Percentiles rank a stretch among this genome's conserved stretches.
Conservation (phyloP, 2,329 filamentous ascomycete species). For the Rhinocladiella similis region DNA sequence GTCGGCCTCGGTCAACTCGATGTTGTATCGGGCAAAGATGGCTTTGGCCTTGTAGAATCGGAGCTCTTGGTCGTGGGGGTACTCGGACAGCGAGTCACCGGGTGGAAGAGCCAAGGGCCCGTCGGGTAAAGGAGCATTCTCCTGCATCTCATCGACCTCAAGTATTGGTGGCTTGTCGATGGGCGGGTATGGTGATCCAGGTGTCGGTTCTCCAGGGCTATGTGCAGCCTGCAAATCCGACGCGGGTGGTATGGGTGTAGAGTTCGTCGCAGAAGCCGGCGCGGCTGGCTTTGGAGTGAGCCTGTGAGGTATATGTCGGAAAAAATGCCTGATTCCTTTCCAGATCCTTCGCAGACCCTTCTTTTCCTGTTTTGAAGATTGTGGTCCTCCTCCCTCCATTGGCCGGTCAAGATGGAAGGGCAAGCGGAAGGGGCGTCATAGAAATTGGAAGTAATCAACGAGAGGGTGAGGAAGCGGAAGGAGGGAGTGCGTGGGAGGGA, state of each 20-base stretch:
- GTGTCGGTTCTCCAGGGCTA: not conserved
- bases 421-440: slow-evolving; percentile 10
- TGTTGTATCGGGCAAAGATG: slow-evolving; percentile 49
- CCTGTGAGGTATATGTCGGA: slow-evolving; percentile 11
- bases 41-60: slow-evolving; percentile 46
- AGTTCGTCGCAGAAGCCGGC: not conserved
- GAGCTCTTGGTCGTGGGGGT: slow-evolving; percentile 23
- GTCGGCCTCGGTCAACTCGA: slow-evolving; percentile 44
- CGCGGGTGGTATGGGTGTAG: slow-evolving; percentile 4
- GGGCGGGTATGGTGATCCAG: not conserved
- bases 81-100: not conserved
- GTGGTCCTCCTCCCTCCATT: slow-evolving; percentile 15
- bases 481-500: slow-evolving; percentile 7
- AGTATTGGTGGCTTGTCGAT: slow-evolving; percentile 1
- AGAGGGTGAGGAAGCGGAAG: not conserved
- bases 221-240: not conserved
- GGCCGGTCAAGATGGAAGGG: slow-evolving; percentile 8
- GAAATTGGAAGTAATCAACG: slow-evolving; percentile 6
- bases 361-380: slow-evolving; percentile 20
- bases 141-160: slow-evolving; percentile 18
- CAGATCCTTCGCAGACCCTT: slow-evolving; percentile 25
- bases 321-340: slow-evolving; percentile 22
- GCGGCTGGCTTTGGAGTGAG: not conserved
- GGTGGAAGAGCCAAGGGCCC: not conserved
- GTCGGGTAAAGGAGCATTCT: not conserved